Base-by-base conservation (phyloP, 345 rosid species). In the Lagerstroemia speciosa region DNA sequence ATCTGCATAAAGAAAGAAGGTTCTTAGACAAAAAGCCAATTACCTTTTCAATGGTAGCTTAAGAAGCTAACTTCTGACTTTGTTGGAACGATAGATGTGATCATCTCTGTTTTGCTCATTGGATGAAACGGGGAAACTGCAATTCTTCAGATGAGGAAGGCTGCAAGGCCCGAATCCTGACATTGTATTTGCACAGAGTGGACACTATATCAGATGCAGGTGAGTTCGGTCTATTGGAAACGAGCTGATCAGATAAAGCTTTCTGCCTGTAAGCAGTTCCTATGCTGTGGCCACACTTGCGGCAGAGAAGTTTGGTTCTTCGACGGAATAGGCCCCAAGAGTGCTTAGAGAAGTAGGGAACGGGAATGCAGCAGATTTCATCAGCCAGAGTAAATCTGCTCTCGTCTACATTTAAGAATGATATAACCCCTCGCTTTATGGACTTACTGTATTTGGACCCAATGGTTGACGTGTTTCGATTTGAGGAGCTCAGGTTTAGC, bases 381-480 rank as follows among this genome's bases (percentile, higher is more conserved):
- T 89, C 95, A 6, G 87, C 93, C 61, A 83, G 90, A 8, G 84
- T 89, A 80, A 94, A 94, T 77, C 96, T 88, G 71, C 89, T 84
- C 73, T 91, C 96, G 30, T 94, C 99, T 0, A 89, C 75, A 67
- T 78, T 70, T 75, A 83, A 78, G 83, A 94, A 94, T 4, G 99
- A 89, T 73, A 94, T 88, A 76, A 86, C 84, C 69, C 97, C 99
- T 63, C 84, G 85, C 83, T 86, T 94, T 78, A 91, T 94, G 15
- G 95, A 94, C 78, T 94, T 94, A 41, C 96, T 91, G 52, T 94
- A 94, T 71, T 91, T 91, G 1, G 90, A 86, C 74, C 96, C 97
- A 12, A 94, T 89, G 1, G 83, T 75, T 8, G 99, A 77, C 6
- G 89, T 91, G 84, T 83, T 94, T 37, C 99, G 85, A 72, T 87